Base-by-base conservation (phyloP, 495 filamentous ascomycete species). In the Hypoxylon intermedium region DNA sequence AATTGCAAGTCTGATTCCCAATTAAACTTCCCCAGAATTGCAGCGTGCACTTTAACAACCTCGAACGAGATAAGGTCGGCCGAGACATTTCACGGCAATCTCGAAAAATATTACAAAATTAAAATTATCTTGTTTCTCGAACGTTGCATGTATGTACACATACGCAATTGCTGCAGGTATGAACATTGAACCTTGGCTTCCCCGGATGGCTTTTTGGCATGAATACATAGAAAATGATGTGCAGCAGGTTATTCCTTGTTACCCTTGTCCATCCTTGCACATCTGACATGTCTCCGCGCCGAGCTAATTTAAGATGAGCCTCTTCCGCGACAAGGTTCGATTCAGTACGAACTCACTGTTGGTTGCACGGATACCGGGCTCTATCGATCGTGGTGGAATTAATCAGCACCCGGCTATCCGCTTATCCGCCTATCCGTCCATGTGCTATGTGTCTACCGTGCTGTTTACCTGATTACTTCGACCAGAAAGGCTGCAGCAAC, bases 261-360 rank as follows among this genome's bases (percentile, higher is more conserved):
- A n/a, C n/a, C n/a, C n/a, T n/a, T n/a, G n/a, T n/a, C n/a, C n/a
- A n/a, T n/a, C n/a, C n/a, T n/a, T n/a, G n/a, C n/a, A n/a, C n/a
- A n/a, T n/a, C n/a, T n/a, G n/a, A n/a, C n/a, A n/a, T n/a, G n/a
- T n/a, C n/a, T n/a, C n/a, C n/a, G n/a, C 26, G 49, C 13, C 36
- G 15, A 45, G 38, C 26, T 19, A 56, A 60, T 65, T 53, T 64
- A 58, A 60, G 31, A 60, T 55, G 58, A 65, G 62, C 62, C 51
- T 65, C 61, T 55, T 54, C 54, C 51, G 61, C 43, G 42, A 58
- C 60, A 53, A 19, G 38, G 44, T 46, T 30, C 13, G 24, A 41
- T 48, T 38, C 15, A 56, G 31, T 21, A 46, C 45, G 34, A 50
- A 18, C 44, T 36, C 23, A 37, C 12, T 2, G 13, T 26, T 26